These are phyloP conservation scores for Gillenia trifoliata DNA, from an alignment of 306 rosid genomes.

Conservation along the genomic window DNA sequence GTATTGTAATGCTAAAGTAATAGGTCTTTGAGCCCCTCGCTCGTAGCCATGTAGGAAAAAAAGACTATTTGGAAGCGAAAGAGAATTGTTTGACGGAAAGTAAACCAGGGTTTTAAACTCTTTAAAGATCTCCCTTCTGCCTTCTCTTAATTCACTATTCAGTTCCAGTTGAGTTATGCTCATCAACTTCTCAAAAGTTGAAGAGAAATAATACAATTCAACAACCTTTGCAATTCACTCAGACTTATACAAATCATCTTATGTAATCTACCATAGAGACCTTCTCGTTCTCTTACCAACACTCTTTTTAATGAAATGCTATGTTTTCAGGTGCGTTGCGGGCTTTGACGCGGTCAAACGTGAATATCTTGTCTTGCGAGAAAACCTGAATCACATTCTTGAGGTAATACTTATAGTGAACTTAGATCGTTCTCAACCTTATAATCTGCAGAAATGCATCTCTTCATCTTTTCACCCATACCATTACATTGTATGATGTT, in stretches of 20 bases:
- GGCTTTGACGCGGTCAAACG: background rate
- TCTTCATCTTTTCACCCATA: too few species aligned
- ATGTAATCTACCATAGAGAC: background rate
- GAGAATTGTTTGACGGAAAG: background rate
- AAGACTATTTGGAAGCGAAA: too few species aligned
- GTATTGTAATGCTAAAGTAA: background rate
- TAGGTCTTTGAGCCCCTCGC: background rate
- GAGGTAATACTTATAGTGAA: background rate
- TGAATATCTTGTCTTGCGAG: background rate
- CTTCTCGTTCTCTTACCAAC: background rate
- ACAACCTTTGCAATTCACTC: background rate
- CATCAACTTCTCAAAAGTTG: too few species aligned
- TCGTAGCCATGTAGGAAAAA: too few species aligned
- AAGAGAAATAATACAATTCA: too few species aligned
- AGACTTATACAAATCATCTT: background rate
- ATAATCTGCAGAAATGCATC: too few species aligned
- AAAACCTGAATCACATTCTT: background rate
- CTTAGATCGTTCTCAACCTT: too few species aligned
- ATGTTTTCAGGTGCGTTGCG: background rate
- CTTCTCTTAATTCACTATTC: background rate
- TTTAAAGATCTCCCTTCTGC: background rate
- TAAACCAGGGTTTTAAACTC: too few species aligned
- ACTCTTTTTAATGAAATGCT: background rate
- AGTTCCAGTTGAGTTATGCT: too few species aligned
- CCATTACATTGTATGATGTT: too few species aligned